Conservation (phyloP, 1,139 yeast species). For the Blastobotrys raffinosifermentans region DNA sequence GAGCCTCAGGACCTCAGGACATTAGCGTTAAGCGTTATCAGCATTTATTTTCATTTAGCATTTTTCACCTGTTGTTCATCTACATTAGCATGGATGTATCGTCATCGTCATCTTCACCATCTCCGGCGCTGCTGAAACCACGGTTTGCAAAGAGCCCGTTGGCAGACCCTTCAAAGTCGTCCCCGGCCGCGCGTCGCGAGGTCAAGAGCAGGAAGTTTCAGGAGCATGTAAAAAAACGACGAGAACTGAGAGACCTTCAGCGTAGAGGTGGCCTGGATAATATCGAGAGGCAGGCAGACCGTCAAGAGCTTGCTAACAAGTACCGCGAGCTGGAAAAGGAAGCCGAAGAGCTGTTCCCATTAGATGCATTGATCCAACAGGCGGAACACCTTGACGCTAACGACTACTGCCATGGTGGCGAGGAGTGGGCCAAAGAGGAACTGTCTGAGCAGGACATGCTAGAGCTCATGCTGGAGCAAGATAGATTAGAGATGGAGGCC, state of each 20-base stretch:
- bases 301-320: slow-evolving; percentile 19
- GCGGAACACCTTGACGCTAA: slow-evolving; percentile 4
- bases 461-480: slow-evolving; percentile 16
- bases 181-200: slow-evolving; percentile 13
- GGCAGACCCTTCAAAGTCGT: slow-evolving; percentile 4
- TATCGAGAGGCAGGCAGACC: slow-evolving; percentile 16
- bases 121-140: slow-evolving; percentile 1
- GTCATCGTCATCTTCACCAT: no score
- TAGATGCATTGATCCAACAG: slow-evolving; percentile 1
- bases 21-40: no score
- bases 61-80: no score
- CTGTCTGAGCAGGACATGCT: slow-evolving; percentile 16
- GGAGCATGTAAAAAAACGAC: slow-evolving; percentile 11
- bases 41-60: no score
- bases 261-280: slow-evolving; percentile 19
- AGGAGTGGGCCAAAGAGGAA: neutral
- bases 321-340: slow-evolving; percentile 17
- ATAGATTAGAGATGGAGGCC: slow-evolving; percentile 16
- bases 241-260: slow-evolving; percentile 14
- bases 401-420: slow-evolving; percentile 11
- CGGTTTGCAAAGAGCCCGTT: neutral
- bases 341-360: slow-evolving; percentile 13
- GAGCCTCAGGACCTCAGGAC: no score
- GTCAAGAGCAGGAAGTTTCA: slow-evolving; percentile 9
- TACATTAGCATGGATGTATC: no score